Evolutionary conservation across 129 eudicot genomes (phyloP).

Genomic region (Helianthus annuus): HanXRQr2.0-SUNRISE NC_035437.2:40027098-40027597

Average conservation of each 20-base stretch:
- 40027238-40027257: constrained; percentile 86
- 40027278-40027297: constrained; percentile 92
- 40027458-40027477: constrained; percentile 56
- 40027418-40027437: constrained; percentile 76
- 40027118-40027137: constrained; percentile 85
- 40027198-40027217: constrained; percentile 91
- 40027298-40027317: constrained; percentile 84
- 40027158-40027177: constrained; percentile 94
- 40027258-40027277: constrained; percentile 92
- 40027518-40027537: constrained; percentile 59
- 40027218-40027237: constrained; percentile 96
- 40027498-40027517: constrained; percentile 58
- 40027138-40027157: constrained; percentile 86
- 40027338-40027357: constrained; percentile 69
- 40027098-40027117: constrained; percentile 88
- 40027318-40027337: constrained; percentile 73
- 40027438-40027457: constrained; percentile 55
- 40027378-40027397: constrained; percentile 87
- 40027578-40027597: constrained; percentile 50
- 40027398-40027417: constrained; percentile 90
- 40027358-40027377: constrained; percentile 77
- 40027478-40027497: constrained; percentile 52
- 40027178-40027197: constrained; percentile 82
- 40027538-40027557: constrained; percentile 49
- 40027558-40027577: constrained; percentile 37